These are phyloP conservation scores for Ustilago sp. DNA, from an alignment of 1,284 basidiomycete genomes.

Conservation along the genomic window DNA sequence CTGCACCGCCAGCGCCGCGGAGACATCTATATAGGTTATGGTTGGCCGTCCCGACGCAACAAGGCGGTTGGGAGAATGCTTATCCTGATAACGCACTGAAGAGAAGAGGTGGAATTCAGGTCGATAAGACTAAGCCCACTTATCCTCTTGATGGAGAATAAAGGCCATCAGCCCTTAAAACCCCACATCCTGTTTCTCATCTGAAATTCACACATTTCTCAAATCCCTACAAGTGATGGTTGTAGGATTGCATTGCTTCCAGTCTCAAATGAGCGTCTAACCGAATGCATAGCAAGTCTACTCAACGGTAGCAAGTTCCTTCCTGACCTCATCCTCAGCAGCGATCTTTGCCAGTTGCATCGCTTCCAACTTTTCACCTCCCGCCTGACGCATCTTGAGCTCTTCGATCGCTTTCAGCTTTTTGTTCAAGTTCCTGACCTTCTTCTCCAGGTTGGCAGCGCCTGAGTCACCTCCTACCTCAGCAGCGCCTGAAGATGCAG, in stretches of 20 bases:
- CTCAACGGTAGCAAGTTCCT: constrained; percentile 77
- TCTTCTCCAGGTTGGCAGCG: constrained; percentile 69
- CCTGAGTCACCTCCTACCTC: constrained; percentile 56
- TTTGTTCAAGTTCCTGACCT: constrained; percentile 85
- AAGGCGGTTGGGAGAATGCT: constrained; percentile 71
- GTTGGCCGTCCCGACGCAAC: constrained; percentile 69
- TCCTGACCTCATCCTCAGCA: constrained; percentile 82
- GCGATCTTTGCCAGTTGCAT: constrained; percentile 97
- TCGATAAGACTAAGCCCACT: constrained; percentile 68
- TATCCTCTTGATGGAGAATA: constrained; percentile 71
- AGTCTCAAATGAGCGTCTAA: too few species aligned
- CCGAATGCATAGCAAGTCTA: constrained; percentile 12
- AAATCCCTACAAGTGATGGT: neutral
- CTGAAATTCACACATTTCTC: neutral
- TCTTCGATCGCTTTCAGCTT: constrained; percentile 95
- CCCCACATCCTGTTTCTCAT: neutral
- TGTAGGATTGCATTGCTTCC: neutral
- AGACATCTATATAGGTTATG: constrained; percentile 72
- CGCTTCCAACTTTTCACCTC: constrained; percentile 88
- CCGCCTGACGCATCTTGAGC: constrained; percentile 86
- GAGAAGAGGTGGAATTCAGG: constrained; percentile 68
- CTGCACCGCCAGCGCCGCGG: constrained; percentile 68
- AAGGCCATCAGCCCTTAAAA: neutral
- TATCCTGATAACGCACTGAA: constrained; percentile 69
- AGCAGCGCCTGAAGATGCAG: constrained; percentile 32